phyloP scores from a whole-genome alignment of 768 basidiomycete species.

The Psilocybe tampanensis region DNA sequence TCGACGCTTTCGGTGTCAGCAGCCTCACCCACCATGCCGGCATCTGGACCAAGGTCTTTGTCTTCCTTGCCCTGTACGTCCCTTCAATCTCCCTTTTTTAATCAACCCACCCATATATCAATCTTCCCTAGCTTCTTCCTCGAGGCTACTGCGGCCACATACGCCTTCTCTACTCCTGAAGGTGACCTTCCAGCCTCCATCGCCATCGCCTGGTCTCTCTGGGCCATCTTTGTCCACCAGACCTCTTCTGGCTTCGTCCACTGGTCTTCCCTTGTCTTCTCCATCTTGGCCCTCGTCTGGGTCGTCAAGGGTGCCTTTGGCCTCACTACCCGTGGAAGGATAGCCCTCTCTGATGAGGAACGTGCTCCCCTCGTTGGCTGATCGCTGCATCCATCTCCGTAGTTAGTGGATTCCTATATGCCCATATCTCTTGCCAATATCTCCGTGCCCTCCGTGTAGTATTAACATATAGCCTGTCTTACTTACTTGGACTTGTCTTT shows the following conservation, averaged over 20 bases:
- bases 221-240: slow-evolving; percentile 88
- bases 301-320: slow-evolving; percentile 78
- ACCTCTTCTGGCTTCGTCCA: slow-evolving; percentile 74
- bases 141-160: slow-evolving; percentile 89
- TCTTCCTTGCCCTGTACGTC: slow-evolving; percentile 85
- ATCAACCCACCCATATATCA: slow-evolving; percentile 7
- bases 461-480: not conserved
- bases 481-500: not conserved
- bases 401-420: not conserved
- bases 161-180: slow-evolving; percentile 88
- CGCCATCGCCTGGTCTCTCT: slow-evolving; percentile 92
- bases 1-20: slow-evolving; percentile 89
- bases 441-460: not conserved
- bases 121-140: slow-evolving; percentile 77
- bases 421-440: not conserved
- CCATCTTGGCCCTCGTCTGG: slow-evolving; percentile 83
- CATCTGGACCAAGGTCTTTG: slow-evolving; percentile 93
- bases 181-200: slow-evolving; percentile 93
- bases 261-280: slow-evolving; percentile 85
- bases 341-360: slow-evolving; percentile 83
- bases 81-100: slow-evolving; percentile 6
- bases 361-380: slow-evolving; percentile 75
- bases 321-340: slow-evolving; percentile 47
- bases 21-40: slow-evolving; percentile 66
- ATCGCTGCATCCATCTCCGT: not conserved